Evolutionary conservation across 352 stramenopile genomes (phyloP).

Genomic region (Pythium myriotylum): DNA sequence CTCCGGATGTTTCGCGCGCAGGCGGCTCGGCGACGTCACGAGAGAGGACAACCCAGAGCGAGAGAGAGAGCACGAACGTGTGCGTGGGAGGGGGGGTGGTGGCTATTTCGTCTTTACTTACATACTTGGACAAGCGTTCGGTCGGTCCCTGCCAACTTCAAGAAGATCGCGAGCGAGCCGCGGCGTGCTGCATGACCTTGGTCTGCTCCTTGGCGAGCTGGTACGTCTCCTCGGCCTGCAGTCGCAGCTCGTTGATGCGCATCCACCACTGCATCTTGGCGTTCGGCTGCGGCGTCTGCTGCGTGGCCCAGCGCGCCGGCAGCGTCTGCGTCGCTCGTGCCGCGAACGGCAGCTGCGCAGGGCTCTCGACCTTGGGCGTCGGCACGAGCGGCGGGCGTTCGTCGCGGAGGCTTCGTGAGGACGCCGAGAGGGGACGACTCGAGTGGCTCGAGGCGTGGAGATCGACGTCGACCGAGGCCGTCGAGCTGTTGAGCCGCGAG

Average conservation of each 20-base stretch:
- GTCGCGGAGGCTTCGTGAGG: not conserved
- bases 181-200: constrained; percentile 3
- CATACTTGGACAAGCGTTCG: no score
- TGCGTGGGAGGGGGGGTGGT: no score
- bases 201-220: constrained; percentile 18
- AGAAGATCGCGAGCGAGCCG: no score
- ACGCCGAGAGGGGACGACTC: not conserved
- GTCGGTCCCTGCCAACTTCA: no score
- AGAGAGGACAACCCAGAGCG: no score
- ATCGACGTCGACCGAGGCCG: not conserved
- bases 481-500: not conserved
- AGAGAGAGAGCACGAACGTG: no score
- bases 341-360: not conserved
- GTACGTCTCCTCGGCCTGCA: constrained; percentile 24
- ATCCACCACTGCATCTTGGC: constrained; percentile 4
- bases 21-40: no score
- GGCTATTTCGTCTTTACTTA: no score
- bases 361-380: not conserved
- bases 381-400: not conserved
- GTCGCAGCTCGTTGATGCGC: constrained; percentile 15
- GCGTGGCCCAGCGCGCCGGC: not conserved
- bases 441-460: not conserved
- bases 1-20: no score
- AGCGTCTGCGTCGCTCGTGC: not conserved
- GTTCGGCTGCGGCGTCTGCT: not conserved